These are phyloP conservation scores for Ceratobasidium sp. DNA, from an alignment of 1,284 basidiomycete species.

Conservation along the genomic window DNA sequence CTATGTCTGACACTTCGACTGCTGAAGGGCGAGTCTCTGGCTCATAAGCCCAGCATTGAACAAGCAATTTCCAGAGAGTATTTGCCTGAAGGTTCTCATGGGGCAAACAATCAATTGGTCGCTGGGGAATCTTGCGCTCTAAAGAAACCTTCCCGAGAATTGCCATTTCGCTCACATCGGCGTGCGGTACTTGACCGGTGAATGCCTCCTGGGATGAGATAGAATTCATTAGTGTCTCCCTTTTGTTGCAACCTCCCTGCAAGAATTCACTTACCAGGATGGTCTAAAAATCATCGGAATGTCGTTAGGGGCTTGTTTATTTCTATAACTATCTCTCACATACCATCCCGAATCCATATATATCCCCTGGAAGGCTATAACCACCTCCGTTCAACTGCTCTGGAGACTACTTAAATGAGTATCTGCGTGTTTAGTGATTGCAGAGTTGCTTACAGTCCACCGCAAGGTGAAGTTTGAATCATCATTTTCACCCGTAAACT, in stretches of 20 bases:
- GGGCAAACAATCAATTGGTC: not conserved
- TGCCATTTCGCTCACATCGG: not conserved
- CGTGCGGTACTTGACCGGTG: not conserved
- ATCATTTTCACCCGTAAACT: constrained; percentile 1
- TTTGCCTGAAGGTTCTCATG: not conserved
- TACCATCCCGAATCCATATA: constrained; percentile 6
- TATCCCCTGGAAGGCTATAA: not conserved
- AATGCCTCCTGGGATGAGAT: too few species aligned
- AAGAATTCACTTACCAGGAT: not conserved
- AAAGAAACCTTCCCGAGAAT: not conserved
- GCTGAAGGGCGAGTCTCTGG: not conserved
- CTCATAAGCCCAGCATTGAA: not conserved
- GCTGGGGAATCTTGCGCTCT: not conserved
- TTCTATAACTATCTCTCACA: not conserved
- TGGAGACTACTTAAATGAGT: not conserved
- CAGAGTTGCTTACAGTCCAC: not conserved
- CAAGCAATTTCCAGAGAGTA: not conserved
- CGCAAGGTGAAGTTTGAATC: not conserved
- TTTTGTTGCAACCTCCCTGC: too few species aligned
- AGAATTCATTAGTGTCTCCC: too few species aligned
- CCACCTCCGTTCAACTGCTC: not conserved
- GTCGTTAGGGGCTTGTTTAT: not conserved
- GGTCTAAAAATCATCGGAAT: not conserved
- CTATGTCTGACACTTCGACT: not conserved
- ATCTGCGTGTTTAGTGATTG: not conserved